Evolutionary conservation across 805 yeast genomes (phyloP), one percentile per base, ranked within the genome.

Genomic region (Millerozyma acaciae): DNA sequence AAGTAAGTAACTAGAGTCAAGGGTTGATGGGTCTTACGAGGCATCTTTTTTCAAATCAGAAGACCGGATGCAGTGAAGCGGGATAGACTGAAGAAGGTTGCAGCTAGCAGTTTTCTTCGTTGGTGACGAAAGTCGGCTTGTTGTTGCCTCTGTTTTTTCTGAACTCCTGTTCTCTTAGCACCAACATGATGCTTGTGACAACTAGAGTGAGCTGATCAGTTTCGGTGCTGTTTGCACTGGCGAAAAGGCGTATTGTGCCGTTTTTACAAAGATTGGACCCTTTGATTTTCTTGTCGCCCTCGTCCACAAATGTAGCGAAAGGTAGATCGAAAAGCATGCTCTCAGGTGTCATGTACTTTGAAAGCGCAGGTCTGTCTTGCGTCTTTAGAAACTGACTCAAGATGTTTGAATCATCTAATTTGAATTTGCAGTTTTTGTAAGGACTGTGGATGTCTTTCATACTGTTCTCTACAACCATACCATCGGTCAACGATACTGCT

Each of bases 131-230:
- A 8, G 47, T 40, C 7, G 57, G 57, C 38, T 51, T 49, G 35
- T 51, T 55, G 17, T 48, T 52, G 1, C 66, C 65, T 36, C 53
- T 44, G 45, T 55, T 55, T 42, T 60, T 60, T 32, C 61, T 45
- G 12, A 43, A 40, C 36, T 60, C 65, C 41, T 55, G 64, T 29
- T 58, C 65, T 21, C 60, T 37, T 37, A 60, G 46, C 6, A 55
- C 52, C 30, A 58, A 40, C 37, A 60, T 30, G 2, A 59, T 40
- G 13, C 53, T 46, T 6, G 47, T 38, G 20, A 58, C 28, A 14
- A 53, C 47, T 25, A 55, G 35, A 16, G 53, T 43, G 16, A 48
- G 53, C 14, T 41, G 46, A 20, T 42, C 29, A 4, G 45, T 28
- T 4, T 33, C 44, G 16, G 21, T 12, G n/a, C 30, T 31, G 6